Conservation (phyloP, 1,139 yeast genomes). For the Kluyveromyces sp. region DNA sequence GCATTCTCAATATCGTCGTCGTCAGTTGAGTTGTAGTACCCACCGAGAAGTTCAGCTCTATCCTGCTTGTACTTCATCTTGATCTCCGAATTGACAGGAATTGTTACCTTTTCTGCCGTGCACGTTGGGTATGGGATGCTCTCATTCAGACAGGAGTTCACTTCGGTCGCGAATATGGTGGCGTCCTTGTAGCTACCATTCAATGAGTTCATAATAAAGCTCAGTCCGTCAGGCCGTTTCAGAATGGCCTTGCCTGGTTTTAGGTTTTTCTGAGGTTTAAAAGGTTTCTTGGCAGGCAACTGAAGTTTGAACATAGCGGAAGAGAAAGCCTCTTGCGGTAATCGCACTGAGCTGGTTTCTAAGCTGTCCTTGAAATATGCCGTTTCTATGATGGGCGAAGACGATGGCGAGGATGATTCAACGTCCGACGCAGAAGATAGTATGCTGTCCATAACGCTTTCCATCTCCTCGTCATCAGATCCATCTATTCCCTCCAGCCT, state of each 20-base stretch:
- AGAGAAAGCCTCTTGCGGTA: not conserved
- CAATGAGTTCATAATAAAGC: constrained; percentile 59
- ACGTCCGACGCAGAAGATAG: constrained; percentile 1
- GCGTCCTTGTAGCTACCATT: constrained; percentile 64
- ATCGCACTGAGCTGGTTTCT: not conserved
- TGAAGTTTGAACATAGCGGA: not conserved
- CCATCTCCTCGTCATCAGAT: constrained; percentile 1
- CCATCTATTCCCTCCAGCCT: not conserved
- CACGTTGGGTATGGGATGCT: constrained; percentile 61
- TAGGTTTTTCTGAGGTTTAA: constrained; percentile 4
- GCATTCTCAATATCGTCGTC: too few relatives aligned
- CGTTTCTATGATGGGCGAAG: constrained; percentile 3
- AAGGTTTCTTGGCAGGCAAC: not conserved
- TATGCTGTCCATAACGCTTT: constrained; percentile 2
- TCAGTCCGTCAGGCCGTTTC: constrained; percentile 35
- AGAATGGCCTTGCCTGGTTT: constrained; percentile 39
- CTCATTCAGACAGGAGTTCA: constrained; percentile 46
- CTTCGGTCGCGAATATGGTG: constrained; percentile 68
- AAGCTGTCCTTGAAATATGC: not conserved
- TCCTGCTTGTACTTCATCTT: constrained; percentile 29
- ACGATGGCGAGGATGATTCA: constrained; percentile 5
- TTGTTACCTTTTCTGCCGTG: constrained; percentile 54
- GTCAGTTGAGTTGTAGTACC: constrained; percentile 13
- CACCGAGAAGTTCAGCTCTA: constrained; percentile 16
- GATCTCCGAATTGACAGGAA: constrained; percentile 47